Base-by-base conservation (phyloP, 2,329 filamentous ascomycete species). In the Xylaria sp. region DNA sequence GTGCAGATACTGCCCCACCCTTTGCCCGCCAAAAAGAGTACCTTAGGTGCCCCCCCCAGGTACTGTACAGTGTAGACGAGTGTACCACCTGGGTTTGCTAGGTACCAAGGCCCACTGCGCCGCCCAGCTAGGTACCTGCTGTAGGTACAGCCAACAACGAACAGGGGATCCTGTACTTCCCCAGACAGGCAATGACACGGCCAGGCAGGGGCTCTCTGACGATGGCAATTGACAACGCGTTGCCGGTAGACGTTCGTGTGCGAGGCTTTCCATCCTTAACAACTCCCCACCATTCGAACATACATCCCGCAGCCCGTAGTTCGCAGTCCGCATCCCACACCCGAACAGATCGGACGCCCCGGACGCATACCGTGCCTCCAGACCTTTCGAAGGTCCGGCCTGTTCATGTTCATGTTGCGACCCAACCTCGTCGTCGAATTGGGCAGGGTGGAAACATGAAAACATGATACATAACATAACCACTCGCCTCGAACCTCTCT, bases 391-490 rank as follows among this genome's bases (percentile, higher is more conserved):
- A 65, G 66, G 52, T 64, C 61, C 70, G 63, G 54, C 55, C 50
- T 65, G 48, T 61, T 28, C 68, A 70, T 64, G 60, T 78, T 77
- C 68, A 70, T 64, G 62, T 78, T 77, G 75, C 76, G 72, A 78
- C 76, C 77, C 71, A 76, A 78, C 69, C 59, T 72, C 61, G 69
- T 63, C 54, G 66, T 74, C 70, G 75, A 74, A 75, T 77, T 74
- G 74, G 76, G 76, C 76, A 75, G 71, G 68, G 72, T 74, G 73
- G 67, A 71, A 70, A 70, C 73, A 76, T 76, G 65, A 66, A 76
- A 37, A 37, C 34, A 37, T 77, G 76, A 77, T 48, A 48, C 18
- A 20, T 76, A 78, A 48, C 18, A 20, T 76, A 78, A 78, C 65
- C 69, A 60, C 52, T 66, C 61, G 66, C 65, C 69, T 54, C 69